Conservation (phyloP, 164 flowering plant species). For the Hamamelis virginiana region DNA sequence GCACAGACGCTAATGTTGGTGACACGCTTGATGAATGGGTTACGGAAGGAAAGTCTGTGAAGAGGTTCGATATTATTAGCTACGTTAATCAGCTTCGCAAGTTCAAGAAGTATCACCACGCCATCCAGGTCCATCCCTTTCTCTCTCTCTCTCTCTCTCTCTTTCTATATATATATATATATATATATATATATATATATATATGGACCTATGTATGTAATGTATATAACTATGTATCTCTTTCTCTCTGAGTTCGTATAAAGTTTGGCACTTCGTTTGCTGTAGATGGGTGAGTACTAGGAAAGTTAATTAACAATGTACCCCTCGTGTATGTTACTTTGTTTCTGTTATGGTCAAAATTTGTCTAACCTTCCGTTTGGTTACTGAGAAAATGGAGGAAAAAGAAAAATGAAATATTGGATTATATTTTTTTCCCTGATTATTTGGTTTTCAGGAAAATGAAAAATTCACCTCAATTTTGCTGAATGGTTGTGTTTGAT, state of each 20-base stretch:
- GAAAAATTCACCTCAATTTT: neutral
- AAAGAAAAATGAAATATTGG: neutral
- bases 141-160: neutral
- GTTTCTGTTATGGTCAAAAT: no score
- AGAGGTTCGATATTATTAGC: conserved; percentile 10
- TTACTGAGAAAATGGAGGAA: neutral
- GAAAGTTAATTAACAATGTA: no score
- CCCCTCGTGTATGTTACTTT: no score
- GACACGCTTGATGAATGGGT: conserved; percentile 24
- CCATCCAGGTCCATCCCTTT: conserved; percentile 25
- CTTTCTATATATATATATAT: no score
- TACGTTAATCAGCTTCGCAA: conserved; percentile 23
- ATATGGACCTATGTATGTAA: neutral
- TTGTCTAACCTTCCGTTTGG: neutral
- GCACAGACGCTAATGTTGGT: conserved; percentile 4
- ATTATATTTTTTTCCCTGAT: no score
- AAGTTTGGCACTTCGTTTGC: no score
- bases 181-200: neutral
- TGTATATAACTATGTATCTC: neutral
- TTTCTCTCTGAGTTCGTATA: no score
- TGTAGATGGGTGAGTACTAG: no score
- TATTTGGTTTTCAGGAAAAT: no score
- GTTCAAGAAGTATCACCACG: conserved; percentile 19
- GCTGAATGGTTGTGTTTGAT: neutral
- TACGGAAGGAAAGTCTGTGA: conserved; percentile 10